These are phyloP conservation scores for Sicyos edulis DNA, from an alignment of 306 rosid species.

Conservation along the genomic window DNA sequence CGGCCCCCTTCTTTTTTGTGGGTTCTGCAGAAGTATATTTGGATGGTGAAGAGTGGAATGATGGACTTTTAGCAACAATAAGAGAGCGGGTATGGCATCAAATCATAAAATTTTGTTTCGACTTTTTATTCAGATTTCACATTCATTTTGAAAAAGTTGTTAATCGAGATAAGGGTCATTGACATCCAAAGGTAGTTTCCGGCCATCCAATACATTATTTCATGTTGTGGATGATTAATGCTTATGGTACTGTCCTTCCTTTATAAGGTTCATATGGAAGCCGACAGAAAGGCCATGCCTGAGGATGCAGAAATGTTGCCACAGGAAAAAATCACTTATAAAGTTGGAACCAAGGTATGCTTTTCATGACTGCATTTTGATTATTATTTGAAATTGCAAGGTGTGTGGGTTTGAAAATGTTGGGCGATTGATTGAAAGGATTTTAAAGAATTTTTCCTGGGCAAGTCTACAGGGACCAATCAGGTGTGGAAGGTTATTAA, in stretches of 20 bases:
- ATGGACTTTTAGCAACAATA: constrained; percentile 83
- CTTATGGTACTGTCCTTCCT: neutral
- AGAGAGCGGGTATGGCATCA: constrained; percentile 69
- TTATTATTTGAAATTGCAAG: neutral
- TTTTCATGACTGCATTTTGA: neutral
- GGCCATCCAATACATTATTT: constrained; percentile 23
- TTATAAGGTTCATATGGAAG: constrained; percentile 91
- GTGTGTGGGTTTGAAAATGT: neutral
- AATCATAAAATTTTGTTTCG: constrained; percentile 11
- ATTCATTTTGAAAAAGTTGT: neutral
- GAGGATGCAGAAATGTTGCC: constrained; percentile 46
- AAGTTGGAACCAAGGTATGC: constrained; percentile 82
- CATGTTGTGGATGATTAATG: constrained; percentile 27
- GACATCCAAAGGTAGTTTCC: neutral
- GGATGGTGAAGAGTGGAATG: constrained; percentile 86
- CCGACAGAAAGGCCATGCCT: constrained; percentile 67
- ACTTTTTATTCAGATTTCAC: neutral
- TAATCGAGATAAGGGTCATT: neutral
- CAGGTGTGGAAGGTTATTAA: neutral
- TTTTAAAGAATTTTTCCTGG: neutral
- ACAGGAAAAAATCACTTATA: constrained; percentile 68
- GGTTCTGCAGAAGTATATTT: constrained; percentile 46
- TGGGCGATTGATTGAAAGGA: neutral
- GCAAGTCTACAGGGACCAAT: neutral
- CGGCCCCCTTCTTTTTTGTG: constrained; percentile 14